phyloP scores from a whole-genome alignment of 2,329 filamentous ascomycete genomes.

The Xylaria multiplex region DNA sequence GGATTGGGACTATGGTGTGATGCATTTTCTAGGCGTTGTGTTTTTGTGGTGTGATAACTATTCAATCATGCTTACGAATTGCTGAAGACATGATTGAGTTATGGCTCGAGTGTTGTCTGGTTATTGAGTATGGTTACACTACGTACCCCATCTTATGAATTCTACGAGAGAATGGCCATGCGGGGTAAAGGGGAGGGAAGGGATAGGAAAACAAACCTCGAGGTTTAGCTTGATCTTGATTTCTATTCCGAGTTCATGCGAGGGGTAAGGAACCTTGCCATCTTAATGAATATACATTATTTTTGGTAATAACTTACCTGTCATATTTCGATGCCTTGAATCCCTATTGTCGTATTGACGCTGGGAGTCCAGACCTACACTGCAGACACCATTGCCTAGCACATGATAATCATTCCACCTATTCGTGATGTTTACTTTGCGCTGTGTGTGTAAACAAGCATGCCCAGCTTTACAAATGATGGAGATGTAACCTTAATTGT shows the following conservation, averaged over 20 bases:
- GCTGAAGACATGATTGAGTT: slow-evolving; percentile 1
- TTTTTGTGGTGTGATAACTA: slow-evolving; percentile 9
- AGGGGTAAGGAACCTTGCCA: no score
- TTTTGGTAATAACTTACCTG: no score
- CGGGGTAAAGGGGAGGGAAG: slow-evolving; percentile 3
- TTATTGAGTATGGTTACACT: slow-evolving; percentile 8
- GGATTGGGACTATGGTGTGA: slow-evolving; percentile 1
- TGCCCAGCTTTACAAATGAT: no score
- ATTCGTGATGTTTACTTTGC: no score
- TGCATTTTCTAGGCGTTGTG: slow-evolving; percentile 24
- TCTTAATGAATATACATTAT: no score
- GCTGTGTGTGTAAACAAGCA: neutral
- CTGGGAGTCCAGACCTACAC: no score
- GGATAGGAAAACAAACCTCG: neutral
- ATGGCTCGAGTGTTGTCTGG: neutral
- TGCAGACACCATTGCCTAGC: no score
- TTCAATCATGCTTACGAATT: slow-evolving; percentile 2
- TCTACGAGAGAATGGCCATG: neutral
- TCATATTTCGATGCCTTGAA: no score
- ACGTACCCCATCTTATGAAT: neutral
- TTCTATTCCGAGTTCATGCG: no score
- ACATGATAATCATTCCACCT: no score
- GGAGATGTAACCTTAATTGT: no score
- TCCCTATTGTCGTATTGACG: no score
- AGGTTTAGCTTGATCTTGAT: neutral